These are phyloP conservation scores for Candolleomyces aberdarensis DNA, from an alignment of 768 basidiomycete genomes.

Conservation along the genomic window DNA sequence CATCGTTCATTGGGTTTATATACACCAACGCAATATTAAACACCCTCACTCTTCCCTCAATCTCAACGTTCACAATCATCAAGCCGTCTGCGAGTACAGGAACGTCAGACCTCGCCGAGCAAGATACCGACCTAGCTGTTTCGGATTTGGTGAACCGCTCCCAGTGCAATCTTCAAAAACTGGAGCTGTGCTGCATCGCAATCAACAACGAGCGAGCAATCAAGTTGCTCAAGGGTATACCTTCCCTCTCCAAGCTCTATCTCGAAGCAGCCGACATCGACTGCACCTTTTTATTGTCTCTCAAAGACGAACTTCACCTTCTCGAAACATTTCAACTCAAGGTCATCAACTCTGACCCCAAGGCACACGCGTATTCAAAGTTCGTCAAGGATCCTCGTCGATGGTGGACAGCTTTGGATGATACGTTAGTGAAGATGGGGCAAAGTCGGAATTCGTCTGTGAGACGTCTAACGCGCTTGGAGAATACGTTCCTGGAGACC, in stretches of 20 bases:
- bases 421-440: no score
- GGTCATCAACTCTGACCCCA: background rate
- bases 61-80: background rate
- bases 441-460: no score
- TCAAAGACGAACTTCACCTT: background rate
- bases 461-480: background rate
- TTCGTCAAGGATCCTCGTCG: background rate
- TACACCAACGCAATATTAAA: background rate
- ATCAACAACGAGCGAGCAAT: background rate
- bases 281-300: background rate
- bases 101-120: background rate
- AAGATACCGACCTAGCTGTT: background rate
- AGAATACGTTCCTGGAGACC: background rate
- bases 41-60: background rate
- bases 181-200: background rate
- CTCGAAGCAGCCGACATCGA: background rate
- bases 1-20: background rate
- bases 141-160: background rate
- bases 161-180: background rate
- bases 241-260: background rate
- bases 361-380: background rate
- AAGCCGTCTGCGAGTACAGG: background rate
- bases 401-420: background rate
- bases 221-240: background rate
- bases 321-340: background rate